phyloP scores from a whole-genome alignment of 139 green algal genomes.

The Tetradesmus obliquus region DNA sequence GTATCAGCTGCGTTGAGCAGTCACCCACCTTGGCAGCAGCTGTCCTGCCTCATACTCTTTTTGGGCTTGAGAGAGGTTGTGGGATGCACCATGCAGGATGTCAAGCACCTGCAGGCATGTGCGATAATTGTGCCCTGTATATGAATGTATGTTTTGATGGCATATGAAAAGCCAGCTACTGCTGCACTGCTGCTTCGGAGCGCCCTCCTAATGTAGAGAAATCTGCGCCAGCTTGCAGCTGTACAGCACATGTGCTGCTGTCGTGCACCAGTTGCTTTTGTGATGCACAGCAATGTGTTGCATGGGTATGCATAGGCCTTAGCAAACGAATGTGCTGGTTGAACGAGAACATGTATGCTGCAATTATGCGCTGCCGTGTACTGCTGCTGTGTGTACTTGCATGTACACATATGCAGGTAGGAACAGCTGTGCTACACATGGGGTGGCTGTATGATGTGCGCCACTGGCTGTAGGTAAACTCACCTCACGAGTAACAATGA shows the following conservation, averaged over 20 bases:
- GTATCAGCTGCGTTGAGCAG: neutral
- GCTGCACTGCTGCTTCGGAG: too few relatives aligned
- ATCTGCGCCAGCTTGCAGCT: too few relatives aligned
- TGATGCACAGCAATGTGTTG: neutral
- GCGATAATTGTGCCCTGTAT: too few relatives aligned
- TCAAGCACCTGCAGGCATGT: neutral
- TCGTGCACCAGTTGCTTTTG: neutral
- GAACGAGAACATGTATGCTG: neutral
- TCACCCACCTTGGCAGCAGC: neutral
- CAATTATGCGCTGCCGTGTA: neutral
- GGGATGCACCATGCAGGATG: neutral
- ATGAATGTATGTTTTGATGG: too few relatives aligned
- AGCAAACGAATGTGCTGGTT: neutral
- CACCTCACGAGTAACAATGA: conserved; percentile 28
- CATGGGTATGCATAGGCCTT: neutral
- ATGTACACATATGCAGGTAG: too few relatives aligned
- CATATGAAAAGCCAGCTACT: too few relatives aligned
- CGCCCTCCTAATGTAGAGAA: too few relatives aligned
- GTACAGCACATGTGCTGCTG: too few relatives aligned
- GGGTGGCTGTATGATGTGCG: neutral
- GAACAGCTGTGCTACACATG: neutral
- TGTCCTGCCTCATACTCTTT: conserved; percentile 11
- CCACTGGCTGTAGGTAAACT: neutral
- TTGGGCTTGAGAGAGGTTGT: neutral
- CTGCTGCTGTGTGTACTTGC: neutral